Base-by-base conservation (phyloP, 1,284 basidiomycete genomes). In the Leccinum insigne region DNA sequence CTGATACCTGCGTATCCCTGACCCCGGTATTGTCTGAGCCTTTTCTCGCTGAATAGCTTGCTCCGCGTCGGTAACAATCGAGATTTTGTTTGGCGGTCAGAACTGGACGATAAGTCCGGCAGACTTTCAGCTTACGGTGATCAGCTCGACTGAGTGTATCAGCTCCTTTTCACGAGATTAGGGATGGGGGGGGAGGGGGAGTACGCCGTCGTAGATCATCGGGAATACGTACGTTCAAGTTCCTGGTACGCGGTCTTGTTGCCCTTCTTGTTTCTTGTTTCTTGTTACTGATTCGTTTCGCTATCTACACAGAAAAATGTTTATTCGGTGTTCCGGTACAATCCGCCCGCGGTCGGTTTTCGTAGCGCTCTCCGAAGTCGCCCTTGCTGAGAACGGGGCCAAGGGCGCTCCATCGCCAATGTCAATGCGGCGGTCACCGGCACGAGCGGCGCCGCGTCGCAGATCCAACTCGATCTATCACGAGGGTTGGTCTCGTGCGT, bases 271-370 rank as follows among this genome's bases (percentile, higher is more conserved):
- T 26, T 26, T 16, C 23, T 26, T 8, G 14, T 26, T 23, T 8
- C 13, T 42, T 42, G 40, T 42, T 42, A 16, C 40, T 54, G 21
- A 23, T 29, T 23, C 21, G 23, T 54, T 54, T 54, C 13, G 21
- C 47, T 49, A 5, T 2, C 2, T 2, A 13, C 32, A 26, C 66
- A 81, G 74, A 89, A 87, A 77, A 86, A 86, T 69, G 82, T 85
- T 3, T 88, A 88, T 73, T 82, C 83, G 1, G 82, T 86, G 1
- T 87, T 81, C 74, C 76, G 80, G 32, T 82, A 79, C 63, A 83
- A 13, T 70, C 84, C 85, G 0, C 71, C 84, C 1, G 77, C 84
- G 0, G 78, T 87, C 40, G 85, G 86, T 0, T 86, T 42, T 87
- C 66, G 86, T 85, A 2, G 67, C 68, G 4, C 77, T 82, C 5